phyloP scores from a whole-genome alignment of 2,329 filamentous ascomycete genomes.

The Diaporthe destruens region DNA sequence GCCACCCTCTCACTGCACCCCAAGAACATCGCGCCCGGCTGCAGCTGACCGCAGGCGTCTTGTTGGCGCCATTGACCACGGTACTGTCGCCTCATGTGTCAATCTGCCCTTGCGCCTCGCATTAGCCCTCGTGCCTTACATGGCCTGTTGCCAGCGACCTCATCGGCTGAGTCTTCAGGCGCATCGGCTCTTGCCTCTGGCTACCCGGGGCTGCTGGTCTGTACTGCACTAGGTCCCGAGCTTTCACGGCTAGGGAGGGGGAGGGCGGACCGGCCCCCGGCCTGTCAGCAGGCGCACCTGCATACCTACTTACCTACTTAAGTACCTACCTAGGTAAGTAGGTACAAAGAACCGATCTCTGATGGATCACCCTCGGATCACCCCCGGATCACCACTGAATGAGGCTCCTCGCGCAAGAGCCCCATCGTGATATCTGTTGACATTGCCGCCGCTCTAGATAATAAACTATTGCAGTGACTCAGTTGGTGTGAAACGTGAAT shows the following conservation, averaged over 20 bases:
- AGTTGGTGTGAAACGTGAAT: no score
- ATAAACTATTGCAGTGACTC: no score
- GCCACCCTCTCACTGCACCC: no score
- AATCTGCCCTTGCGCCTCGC: constrained; percentile 11
- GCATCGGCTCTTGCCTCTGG: not conserved
- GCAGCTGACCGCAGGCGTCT: constrained; percentile 18
- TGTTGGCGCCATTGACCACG: constrained; percentile 29
- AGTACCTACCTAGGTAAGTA: no score
- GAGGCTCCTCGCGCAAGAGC: constrained; percentile 21
- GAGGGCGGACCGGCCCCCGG: no score
- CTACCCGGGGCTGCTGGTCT: not conserved
- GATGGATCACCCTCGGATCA: not conserved
- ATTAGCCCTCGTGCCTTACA: not conserved
- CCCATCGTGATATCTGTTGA: no score
- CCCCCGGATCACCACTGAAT: not conserved
- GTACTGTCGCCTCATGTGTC: no score
- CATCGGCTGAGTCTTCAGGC: not conserved
- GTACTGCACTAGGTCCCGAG: not conserved
- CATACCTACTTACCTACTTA: no score
- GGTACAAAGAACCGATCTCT: no score
- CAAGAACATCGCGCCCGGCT: not conserved
- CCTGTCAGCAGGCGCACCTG: not conserved
- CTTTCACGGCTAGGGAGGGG: no score
- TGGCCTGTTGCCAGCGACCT: not conserved
- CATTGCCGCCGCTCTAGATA: no score